Percentiles rank a stretch among this genome's conserved stretches.
Evolutionary conservation across 495 filamentous ascomycete species (phyloP).

Genomic region (Penicillium tannophilum): DNA sequence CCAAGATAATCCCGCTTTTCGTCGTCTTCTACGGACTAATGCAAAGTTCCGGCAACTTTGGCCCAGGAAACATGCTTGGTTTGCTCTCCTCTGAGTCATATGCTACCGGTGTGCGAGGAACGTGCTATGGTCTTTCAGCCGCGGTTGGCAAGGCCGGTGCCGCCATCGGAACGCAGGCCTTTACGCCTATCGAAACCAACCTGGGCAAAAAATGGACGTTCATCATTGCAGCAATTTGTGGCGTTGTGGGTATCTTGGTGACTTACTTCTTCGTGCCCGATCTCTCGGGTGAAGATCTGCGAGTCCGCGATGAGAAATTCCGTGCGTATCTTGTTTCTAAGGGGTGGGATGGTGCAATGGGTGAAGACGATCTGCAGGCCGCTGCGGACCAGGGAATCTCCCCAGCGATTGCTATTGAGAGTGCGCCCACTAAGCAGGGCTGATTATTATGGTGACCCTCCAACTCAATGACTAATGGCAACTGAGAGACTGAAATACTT

Average conservation of each 20-base stretch:
- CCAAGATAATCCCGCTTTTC: constrained; percentile 53
- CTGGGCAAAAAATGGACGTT: constrained; percentile 56
- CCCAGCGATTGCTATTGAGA: constrained; percentile 5
- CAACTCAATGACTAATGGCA: too few species aligned
- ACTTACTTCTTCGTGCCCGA: constrained; percentile 56
- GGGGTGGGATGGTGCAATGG: constrained; percentile 54
- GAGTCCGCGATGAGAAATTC: constrained; percentile 45
- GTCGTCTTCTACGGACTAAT: constrained; percentile 58
- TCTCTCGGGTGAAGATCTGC: constrained; percentile 47
- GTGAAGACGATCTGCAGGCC: constrained; percentile 41
- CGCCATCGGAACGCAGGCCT: constrained; percentile 55
- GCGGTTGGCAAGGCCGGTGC: constrained; percentile 55
- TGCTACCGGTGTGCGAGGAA: constrained; percentile 52
- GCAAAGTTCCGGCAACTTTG: constrained; percentile 53
- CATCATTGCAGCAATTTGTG: constrained; percentile 55
- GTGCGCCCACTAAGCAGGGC: not conserved
- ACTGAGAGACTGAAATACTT: too few species aligned
- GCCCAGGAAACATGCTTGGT: constrained; percentile 55
- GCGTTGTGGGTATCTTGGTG: constrained; percentile 51
- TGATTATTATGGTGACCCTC: not conserved
- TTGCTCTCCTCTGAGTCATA: constrained; percentile 53
- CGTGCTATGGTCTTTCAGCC: constrained; percentile 54
- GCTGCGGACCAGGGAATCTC: constrained; percentile 30
- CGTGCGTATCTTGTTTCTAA: constrained; percentile 47
- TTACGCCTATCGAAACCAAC: constrained; percentile 45